phyloP scores from a whole-genome alignment of 768 basidiomycete species.

The Boletus rufocinnamomeus region DNA sequence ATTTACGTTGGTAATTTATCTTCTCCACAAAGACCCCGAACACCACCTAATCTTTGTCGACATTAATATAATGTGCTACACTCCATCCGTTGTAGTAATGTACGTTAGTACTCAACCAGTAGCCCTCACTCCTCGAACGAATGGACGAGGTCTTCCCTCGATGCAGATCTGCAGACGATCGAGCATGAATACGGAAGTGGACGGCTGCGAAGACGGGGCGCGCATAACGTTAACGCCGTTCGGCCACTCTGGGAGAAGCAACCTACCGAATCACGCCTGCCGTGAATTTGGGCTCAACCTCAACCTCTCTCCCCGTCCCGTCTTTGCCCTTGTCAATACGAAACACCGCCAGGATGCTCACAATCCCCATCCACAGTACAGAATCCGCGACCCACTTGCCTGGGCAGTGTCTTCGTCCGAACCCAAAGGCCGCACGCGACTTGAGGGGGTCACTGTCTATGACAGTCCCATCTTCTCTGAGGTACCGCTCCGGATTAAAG shows the following conservation, averaged over 20 bases:
- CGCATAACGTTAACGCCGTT: conserved; percentile 17
- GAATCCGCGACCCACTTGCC: conserved; percentile 37
- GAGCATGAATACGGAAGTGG: conserved; percentile 35
- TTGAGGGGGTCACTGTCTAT: conserved; percentile 28
- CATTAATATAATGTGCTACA: background rate
- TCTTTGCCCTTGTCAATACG: conserved; percentile 27
- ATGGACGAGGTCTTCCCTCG: conserved; percentile 23
- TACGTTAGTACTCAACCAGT: background rate
- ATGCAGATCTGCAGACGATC: conserved; percentile 31
- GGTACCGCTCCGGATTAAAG: conserved; percentile 32
- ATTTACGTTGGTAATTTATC: conserved; percentile 26
- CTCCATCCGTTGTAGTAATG: background rate
- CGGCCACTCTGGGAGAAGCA: conserved; percentile 8
- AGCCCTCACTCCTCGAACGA: conserved; percentile 18
- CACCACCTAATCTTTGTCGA: conserved; percentile 20
- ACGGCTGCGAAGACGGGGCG: conserved; percentile 24
- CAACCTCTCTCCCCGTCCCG: conserved; percentile 24
- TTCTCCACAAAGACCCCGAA: conserved; percentile 18
- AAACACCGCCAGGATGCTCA: conserved; percentile 30
- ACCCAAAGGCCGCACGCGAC: conserved; percentile 32
- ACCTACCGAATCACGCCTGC: conserved; percentile 36
- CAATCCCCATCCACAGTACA: conserved; percentile 34
- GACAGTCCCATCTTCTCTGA: conserved; percentile 26
- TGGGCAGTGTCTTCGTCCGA: conserved; percentile 35
- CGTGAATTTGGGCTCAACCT: conserved; percentile 32